Evolutionary conservation across 306 rosid genomes (phyloP), one percentile per base, ranked within the genome.

Genomic region (Acacia confusa): DNA sequence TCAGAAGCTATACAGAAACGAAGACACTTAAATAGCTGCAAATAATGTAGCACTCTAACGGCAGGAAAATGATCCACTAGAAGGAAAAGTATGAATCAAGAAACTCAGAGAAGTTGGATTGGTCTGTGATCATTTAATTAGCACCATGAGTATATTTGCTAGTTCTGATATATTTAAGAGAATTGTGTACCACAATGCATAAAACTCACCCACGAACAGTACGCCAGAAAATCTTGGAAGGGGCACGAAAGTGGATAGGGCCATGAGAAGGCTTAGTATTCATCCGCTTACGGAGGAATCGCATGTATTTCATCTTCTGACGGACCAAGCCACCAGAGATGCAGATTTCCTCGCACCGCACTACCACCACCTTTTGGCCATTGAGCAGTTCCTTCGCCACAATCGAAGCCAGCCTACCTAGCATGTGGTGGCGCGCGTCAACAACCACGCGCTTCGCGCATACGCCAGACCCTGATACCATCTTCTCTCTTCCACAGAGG

Each of bases 221-320:
- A 17, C 77, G 77, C 77, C 77, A 72, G 64, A 72, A 72, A 72
- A 72, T 72, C 77, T 48, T 72, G 15, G 77, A 47, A 28, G 77
- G 77, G 16, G 77, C 77, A 27, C 77, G 77, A 58, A 72, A 72
- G 14, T 72, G 77, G 19, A 72, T 72, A 3, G 77, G 77, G 3
- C 77, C 77, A n/a, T 74, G 78, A 24, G 78, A 74, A 55, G 78
- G 78, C 78, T 74, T 74, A 53, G 78, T 52, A 27, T 74, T 74
- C 78, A 76, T 76, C 9, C 79, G 79, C 71, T 76, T 76, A 7
- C 79, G 79, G 19, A 76, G 71, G 43, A 76, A 76, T 7, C 79
- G 67, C 79, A 76, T 58, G 79, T 76, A 76, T 53, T 76, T 76
- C 79, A 75, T 75, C 79, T 75, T 75, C 69, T 75, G 79, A 57